Conservation (phyloP, 2,329 filamentous ascomycete genomes). For the Fusarium oxysporum region DNA sequence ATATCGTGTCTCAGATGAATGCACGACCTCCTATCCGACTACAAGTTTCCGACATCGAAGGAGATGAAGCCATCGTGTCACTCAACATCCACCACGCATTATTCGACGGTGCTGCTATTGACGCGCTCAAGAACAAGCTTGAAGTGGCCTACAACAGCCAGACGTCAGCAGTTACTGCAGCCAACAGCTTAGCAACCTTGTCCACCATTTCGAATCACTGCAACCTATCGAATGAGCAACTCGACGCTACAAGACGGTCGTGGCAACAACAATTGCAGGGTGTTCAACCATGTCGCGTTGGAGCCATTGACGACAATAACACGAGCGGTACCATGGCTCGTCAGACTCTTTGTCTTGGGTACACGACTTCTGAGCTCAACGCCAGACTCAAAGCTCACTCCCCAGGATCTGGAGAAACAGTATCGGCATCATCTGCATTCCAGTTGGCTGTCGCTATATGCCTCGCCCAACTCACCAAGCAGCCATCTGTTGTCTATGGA, state of each 20-base stretch:
- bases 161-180: fast-evolving
- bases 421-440: constrained; percentile 3
- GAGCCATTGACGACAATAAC: not conserved
- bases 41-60: fast-evolving
- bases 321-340: constrained; percentile 3
- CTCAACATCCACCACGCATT: constrained; percentile 25
- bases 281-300: constrained; percentile 7
- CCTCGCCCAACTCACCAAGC: constrained; percentile 5
- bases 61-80: not conserved
- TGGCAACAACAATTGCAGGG: constrained; percentile 1
- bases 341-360: not conserved
- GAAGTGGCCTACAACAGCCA: not conserved
- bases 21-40: not conserved
- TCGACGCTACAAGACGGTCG: not conserved
- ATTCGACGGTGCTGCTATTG: constrained; percentile 17
- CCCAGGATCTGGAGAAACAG: fast-evolving
- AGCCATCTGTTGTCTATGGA: constrained; percentile 2
- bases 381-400: not conserved
- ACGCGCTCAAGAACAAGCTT: not conserved
- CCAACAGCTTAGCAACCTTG: not conserved
- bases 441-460: constrained; percentile 16
- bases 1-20: constrained; percentile 5
- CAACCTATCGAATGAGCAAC: not conserved
- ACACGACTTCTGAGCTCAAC: not conserved
- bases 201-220: not conserved